Evolutionary conservation across 495 filamentous ascomycete genomes (phyloP), one percentile per base, ranked within the genome.

Genomic region (Penicillium canescens): DNA sequence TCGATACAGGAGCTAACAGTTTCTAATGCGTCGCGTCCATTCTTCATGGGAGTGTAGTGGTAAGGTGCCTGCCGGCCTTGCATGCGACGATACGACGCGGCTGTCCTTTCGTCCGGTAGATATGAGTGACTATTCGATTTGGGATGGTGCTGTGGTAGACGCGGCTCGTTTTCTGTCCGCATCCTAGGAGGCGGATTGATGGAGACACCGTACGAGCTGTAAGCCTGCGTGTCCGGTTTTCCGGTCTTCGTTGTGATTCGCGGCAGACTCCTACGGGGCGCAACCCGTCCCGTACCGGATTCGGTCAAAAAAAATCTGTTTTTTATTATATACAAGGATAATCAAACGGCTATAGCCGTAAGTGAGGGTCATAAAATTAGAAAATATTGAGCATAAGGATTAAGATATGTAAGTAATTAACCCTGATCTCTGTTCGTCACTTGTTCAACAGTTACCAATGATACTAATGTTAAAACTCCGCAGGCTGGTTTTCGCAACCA

Each of bases 1-100:
- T 12, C 39, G 46, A 21, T 58, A 58, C n/a, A 16, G 43, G 35
- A 24, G 14, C 7, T 44, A 58, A 12, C 56, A 50, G 13, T 49
- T 50, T 34, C 14, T 54, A 21, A 18, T 38, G 13, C 36, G 36
- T 14, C 36, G 36, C 6, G 13, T 4, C 36, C 13, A 14, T 38
- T 16, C 36, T 38, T n/a, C 1, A 38, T 38, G 11, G 12, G 36
- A 38, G 2, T 6, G 36, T n/a, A 11, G 5, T n/a, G 36, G 36
- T 3, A 38, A 38, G n/a, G 36, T 3, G 13, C 36, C 7, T n/a
- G 36, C 36, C 36, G 36, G 36, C 36, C 36, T 38, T n/a, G 12
- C 36, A n/a, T 38, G n/a, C 36, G 36, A 38, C 12, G 36, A 38
- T 14, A 38, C 36, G 36, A 38, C 36, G 36, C 11, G 36, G 13